phyloP scores from a whole-genome alignment of 1,139 yeast species.

The Geotrichum restrictum region DNA sequence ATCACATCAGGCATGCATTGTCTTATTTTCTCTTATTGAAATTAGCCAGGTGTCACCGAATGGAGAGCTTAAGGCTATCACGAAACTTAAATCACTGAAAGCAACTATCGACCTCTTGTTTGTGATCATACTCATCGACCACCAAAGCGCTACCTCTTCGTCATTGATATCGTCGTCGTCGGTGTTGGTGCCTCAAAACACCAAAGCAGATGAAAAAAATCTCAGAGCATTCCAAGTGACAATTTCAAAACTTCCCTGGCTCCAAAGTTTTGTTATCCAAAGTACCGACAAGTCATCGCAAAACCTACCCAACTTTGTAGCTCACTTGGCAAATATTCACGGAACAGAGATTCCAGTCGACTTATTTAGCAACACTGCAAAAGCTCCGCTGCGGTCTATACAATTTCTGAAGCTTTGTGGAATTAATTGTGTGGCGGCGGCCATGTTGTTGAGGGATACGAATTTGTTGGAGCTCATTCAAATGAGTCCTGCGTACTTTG shows the following conservation, averaged over 20 bases:
- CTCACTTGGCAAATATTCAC: conserved; percentile 7
- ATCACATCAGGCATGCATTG: conserved; percentile 14
- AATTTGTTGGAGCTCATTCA: conserved; percentile 10
- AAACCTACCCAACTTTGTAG: conserved; percentile 10
- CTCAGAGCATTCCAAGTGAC: conserved; percentile 15
- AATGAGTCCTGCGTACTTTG: conserved; percentile 16
- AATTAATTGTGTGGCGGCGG: conserved; percentile 19
- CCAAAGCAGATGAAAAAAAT: conserved; percentile 5
- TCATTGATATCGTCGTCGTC: neutral
- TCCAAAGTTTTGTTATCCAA: conserved; percentile 15
- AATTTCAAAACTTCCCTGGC: conserved; percentile 16
- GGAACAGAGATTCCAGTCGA: conserved; percentile 8
- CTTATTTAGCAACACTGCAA: neutral
- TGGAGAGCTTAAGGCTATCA: conserved; percentile 13
- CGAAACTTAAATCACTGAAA: conserved; percentile 11
- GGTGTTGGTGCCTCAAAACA: neutral
- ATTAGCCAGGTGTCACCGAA: conserved; percentile 11
- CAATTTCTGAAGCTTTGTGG: conserved; percentile 19
- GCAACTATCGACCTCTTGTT: conserved; percentile 16
- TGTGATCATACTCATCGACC: conserved; percentile 11
- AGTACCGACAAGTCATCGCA: neutral
- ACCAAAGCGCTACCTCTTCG: neutral
- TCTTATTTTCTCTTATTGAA: conserved; percentile 11
- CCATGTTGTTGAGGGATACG: conserved; percentile 10
- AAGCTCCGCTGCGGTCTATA: conserved; percentile 7